Base-by-base conservation (phyloP, 106 monocot genomes). In the Ottelia alismoides region DNA sequence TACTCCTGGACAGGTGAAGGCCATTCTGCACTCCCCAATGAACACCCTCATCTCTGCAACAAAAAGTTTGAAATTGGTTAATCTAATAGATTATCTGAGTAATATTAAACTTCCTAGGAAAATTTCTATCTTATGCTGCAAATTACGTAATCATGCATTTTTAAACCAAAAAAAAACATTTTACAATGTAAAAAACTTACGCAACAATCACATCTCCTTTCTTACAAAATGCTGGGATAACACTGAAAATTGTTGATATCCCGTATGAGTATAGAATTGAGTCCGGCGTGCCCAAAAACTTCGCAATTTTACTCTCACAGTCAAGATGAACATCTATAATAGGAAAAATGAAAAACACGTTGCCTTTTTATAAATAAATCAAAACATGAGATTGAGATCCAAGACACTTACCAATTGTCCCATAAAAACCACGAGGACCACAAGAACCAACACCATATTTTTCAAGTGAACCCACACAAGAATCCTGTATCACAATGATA, bases 371-470 rank as follows among this genome's bases (percentile, higher is more conserved):
- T 17, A 28, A 31, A 20, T 16, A 14, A 1, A 10, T 2, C 30
- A 12, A 44, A 32, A 58, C 30, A 21, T 35, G 19, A 31, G 31
- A 58, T 9, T n/a, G n/a, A n/a, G n/a, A n/a, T n/a, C n/a, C n/a
- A n/a, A n/a, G n/a, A n/a, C n/a, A n/a, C 29, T 65, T 65, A 98
- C 96, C 96, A 47, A 98, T 76, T 60, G 96, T 89, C 32, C 96
- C 96, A 68, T 98, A 89, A 58, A 98, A 98, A 49, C 82, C 77
- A 65, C 89, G 96, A 47, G 96, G 89, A 23, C 96, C 89, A 64
- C 96, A 98, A 46, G 96, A 85, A 57, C 96, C 96, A 67, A 98
- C 96, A 85, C 96, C 96, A 65, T 98, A 98, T 72, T 89, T 98
- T 60, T 98, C 96, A 53, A 98, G 60, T 43, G 96, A 78, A 55